A percentile compares a stretch with the other conserved stretches of the same genome.
phyloP scores from a whole-genome alignment of 2,329 filamentous ascomycete genomes.

The Plectosphaerella sp. region DNA sequence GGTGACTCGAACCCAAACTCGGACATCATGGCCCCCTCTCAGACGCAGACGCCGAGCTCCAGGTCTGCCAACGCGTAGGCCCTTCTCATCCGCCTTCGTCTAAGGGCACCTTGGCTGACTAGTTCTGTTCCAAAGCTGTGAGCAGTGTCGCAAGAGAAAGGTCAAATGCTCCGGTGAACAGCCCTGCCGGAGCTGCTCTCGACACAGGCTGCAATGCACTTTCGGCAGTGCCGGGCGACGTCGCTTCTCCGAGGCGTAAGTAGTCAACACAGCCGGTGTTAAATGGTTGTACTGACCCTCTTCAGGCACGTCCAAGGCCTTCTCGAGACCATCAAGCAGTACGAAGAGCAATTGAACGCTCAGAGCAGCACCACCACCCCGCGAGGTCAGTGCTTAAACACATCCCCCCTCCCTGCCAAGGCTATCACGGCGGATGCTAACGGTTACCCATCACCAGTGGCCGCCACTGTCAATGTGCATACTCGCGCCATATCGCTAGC shows the following conservation, averaged over 20 bases:
- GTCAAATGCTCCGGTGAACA: conserved; percentile 27
- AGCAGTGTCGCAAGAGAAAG: conserved; percentile 11
- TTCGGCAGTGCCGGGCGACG: conserved; percentile 18
- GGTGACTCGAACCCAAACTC: conserved; percentile 45
- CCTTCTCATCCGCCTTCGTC: background rate
- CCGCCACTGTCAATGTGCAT: background rate
- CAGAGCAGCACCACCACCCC: background rate
- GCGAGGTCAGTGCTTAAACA: background rate
- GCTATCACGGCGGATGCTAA: background rate
- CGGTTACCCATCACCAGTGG: background rate
- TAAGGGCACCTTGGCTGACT: background rate
- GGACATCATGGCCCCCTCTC: conserved; percentile 30
- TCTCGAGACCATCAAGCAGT: background rate
- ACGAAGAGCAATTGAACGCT: background rate
- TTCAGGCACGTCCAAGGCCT: conserved; percentile 7
- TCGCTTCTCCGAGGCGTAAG: conserved; percentile 10
- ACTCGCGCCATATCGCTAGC: background rate
- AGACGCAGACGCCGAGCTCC: background rate
- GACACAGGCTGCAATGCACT: conserved; percentile 24
- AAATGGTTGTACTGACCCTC: background rate
- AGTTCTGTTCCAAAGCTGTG: background rate
- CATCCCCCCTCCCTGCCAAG: background rate
- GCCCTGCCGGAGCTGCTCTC: conserved; percentile 26
- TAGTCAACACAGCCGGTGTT: background rate
- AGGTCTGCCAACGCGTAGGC: background rate